Evolutionary conservation across 441 rosid species (phyloP).

Genomic region (Daphne laureola): DNA sequence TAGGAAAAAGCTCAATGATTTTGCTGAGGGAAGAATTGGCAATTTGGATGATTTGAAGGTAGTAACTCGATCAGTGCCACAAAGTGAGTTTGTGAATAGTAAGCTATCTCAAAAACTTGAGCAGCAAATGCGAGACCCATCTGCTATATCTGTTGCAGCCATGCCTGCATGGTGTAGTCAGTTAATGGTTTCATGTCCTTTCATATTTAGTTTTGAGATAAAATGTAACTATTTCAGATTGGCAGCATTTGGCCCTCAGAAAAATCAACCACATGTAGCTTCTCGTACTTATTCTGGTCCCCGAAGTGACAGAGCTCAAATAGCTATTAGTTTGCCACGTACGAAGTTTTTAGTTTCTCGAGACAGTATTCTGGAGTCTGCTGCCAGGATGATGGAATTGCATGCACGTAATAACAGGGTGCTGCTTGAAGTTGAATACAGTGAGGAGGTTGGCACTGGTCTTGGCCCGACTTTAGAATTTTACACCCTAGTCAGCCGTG

Average conservation of each 20-base stretch:
- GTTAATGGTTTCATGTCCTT: constrained; percentile 81
- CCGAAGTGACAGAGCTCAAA: constrained; percentile 45
- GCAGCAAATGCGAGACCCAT: constrained; percentile 82
- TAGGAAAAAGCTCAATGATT: constrained; percentile 51
- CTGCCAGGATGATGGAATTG: constrained; percentile 76
- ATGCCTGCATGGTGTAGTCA: constrained; percentile 89
- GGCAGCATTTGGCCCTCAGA: constrained; percentile 67
- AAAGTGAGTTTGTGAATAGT: constrained; percentile 67
- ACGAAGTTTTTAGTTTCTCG: constrained; percentile 75
- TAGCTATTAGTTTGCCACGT: constrained; percentile 42
- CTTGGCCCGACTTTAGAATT: constrained; percentile 98
- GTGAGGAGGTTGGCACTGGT: constrained; percentile 97
- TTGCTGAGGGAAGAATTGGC: constrained; percentile 57
- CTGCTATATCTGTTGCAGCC: constrained; percentile 64
- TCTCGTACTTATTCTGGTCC: constrained; percentile 39
- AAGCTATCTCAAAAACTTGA: constrained; percentile 94
- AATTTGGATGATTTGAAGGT: constrained; percentile 64
- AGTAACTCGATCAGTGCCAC: constrained; percentile 38
- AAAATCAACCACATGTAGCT: constrained; percentile 29
- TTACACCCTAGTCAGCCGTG: constrained; percentile 85
- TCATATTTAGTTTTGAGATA: constrained; percentile 85
- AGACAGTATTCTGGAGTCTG: constrained; percentile 74
- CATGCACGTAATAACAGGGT: constrained; percentile 48
- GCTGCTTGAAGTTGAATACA: constrained; percentile 79
- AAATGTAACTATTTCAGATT: constrained; percentile 71